Evolutionary conservation across 2,329 filamentous ascomycete species (phyloP).

Genomic region (Fusarium guadeloupense): DNA sequence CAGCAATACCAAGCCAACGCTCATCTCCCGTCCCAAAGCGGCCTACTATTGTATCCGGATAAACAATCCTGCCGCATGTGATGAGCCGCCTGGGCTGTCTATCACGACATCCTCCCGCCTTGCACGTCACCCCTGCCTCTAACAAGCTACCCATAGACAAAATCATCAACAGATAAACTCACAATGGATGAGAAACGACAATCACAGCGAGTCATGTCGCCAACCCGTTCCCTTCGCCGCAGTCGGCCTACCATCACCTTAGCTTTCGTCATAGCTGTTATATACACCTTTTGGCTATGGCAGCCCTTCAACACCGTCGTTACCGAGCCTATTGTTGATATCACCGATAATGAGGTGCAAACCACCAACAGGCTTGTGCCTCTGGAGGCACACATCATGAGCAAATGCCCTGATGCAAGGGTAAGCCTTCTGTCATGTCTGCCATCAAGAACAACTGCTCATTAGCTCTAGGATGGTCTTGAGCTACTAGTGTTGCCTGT

Average conservation of each 20-base stretch:
- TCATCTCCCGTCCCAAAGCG: slow-evolving; percentile 10
- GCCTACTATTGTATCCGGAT: slow-evolving; percentile 15
- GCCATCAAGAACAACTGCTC: slow-evolving; percentile 1
- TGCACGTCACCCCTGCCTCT: slow-evolving; percentile 12
- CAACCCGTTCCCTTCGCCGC: slow-evolving; percentile 38
- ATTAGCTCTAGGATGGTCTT: slow-evolving; percentile 72
- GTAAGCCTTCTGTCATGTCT: slow-evolving; percentile 45
- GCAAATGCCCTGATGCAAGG: slow-evolving; percentile 91
- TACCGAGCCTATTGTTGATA: slow-evolving; percentile 9
- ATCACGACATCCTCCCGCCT: slow-evolving; percentile 24
- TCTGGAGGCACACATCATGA: slow-evolving; percentile 95
- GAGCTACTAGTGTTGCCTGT: slow-evolving; percentile 81
- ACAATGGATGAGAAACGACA: slow-evolving; percentile 47
- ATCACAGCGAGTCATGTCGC: slow-evolving; percentile 34
- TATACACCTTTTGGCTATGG: slow-evolving; percentile 43
- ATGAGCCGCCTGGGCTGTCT: slow-evolving; percentile 17
- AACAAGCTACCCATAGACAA: not conserved
- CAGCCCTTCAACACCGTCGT: slow-evolving; percentile 31
- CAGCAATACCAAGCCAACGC: not conserved
- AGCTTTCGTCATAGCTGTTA: slow-evolving; percentile 38
- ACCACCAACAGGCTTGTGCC: slow-evolving; percentile 64
- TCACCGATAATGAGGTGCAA: slow-evolving; percentile 1
- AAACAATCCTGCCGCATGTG: slow-evolving; percentile 33
- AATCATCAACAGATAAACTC: not conserved
- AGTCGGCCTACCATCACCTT: slow-evolving; percentile 35